Base-by-base conservation (phyloP, 2,329 filamentous ascomycete genomes). In the Akanthomyces dipterigenus region DNA sequence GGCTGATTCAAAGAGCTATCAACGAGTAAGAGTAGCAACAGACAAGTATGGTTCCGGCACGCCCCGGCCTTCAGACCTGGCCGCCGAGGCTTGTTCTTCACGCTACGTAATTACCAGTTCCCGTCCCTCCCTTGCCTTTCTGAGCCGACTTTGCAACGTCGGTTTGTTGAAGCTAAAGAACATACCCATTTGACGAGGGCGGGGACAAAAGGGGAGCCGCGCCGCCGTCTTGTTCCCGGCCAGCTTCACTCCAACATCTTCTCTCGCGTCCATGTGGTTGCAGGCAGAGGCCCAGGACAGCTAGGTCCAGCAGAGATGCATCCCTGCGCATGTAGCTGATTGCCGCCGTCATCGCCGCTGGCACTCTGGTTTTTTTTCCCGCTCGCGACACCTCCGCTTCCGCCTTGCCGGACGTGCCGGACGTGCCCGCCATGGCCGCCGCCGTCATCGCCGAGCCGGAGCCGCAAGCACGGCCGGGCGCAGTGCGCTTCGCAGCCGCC, bases 151-250 rank as follows among this genome's bases (percentile, higher is more conserved):
- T 34, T 8, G 31, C 31, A 11, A 8, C 31, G 31, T 34, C 11
- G 8, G 31, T 34, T 34, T 14, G 49, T 18, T 49, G n/a, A n/a
- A n/a, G n/a, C n/a, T n/a, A n/a, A n/a, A n/a, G n/a, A n/a, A n/a
- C n/a, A n/a, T n/a, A n/a, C n/a, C n/a, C n/a, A n/a, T n/a, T n/a
- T n/a, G n/a, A 42, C 20, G 51, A 36, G 28, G 22, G 51, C 34
- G 20, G 36, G 38, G 36, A n/a, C n/a, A 14, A 22, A 49, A 49
- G 11, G 12, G n/a, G n/a, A 16, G 1, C 7, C 7, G n/a, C 16
- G n/a, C 51, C n/a, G 34, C 53, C 53, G 36, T 45, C 53, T 55
- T 55, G 53, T 55, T 55, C 22, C 38, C 53, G 53, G 53, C 38
- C 38, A 38, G 38, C 36, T 24, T 42, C 24, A 8, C 24, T n/a